Conservation (phyloP, 176 grass and related monocot species). For the Cenchrus fungigraminus region DNA sequence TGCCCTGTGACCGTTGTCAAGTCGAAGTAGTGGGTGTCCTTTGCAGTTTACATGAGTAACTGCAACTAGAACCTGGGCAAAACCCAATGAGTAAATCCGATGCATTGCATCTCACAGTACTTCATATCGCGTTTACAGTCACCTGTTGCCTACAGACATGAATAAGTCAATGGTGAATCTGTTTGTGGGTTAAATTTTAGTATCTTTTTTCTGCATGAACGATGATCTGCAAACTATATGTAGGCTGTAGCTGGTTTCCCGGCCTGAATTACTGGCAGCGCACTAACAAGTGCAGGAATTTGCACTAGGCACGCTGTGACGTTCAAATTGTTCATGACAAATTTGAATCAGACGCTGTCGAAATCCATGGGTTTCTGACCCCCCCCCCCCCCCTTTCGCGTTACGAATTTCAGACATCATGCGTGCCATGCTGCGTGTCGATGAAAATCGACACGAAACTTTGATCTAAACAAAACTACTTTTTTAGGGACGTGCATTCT, state of each 20-base stretch:
- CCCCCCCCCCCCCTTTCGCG: too few species aligned
- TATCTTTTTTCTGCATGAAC: neutral
- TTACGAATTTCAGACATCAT: neutral
- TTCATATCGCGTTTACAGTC: neutral
- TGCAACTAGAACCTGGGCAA: neutral
- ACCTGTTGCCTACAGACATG: neutral
- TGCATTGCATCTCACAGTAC: neutral
- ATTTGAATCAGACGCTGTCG: neutral
- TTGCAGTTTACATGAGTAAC: neutral
- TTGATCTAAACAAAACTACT: neutral
- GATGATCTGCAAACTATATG: neutral
- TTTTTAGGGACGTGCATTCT: neutral
- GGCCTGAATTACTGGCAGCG: neutral
- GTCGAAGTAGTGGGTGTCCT: conserved; percentile 36
- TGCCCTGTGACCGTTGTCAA: conserved; percentile 80
- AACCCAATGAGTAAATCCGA: neutral
- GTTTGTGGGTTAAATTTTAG: neutral
- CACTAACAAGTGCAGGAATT: neutral
- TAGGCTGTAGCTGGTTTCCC: neutral
- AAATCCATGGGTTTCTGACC: neutral
- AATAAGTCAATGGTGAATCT: conserved; percentile 1
- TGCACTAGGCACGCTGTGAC: neutral
- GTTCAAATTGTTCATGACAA: neutral
- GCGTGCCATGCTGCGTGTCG: neutral
- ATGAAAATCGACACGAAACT: neutral